Evolutionary conservation across 148 eudicot species (phyloP).

Genomic region (Hydrangea macrophylla): DNA sequence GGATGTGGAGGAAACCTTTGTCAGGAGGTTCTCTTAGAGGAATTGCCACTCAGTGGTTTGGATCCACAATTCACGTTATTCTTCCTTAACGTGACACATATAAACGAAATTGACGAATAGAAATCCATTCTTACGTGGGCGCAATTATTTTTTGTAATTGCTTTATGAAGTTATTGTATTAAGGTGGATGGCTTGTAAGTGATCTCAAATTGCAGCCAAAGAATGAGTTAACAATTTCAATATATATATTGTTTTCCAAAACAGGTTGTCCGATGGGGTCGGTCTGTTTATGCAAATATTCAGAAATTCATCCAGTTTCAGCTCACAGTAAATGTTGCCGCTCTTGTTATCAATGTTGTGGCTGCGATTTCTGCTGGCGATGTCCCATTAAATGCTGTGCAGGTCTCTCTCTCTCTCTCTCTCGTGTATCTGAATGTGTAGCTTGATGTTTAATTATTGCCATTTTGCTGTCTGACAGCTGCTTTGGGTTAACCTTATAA

Average conservation of each 20-base stretch:
- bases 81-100: not conserved
- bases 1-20: too few relatives aligned
- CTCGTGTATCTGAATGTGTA: not conserved
- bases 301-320: conserved; percentile 85
- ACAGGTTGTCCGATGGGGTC: conserved; percentile 88
- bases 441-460: not conserved
- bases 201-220: too few relatives aligned
- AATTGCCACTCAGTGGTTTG: too few relatives aligned
- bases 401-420: conserved; percentile 35
- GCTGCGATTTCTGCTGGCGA: conserved; percentile 71
- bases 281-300: conserved; percentile 79
- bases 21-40: too few relatives aligned
- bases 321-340: conserved; percentile 88
- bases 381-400: conserved; percentile 79
- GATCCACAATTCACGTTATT: not conserved
- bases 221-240: not conserved
- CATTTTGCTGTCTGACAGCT: conserved; percentile 36
- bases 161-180: too few relatives aligned
- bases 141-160: too few relatives aligned
- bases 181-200: too few relatives aligned
- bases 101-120: too few relatives aligned
- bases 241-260: not conserved
- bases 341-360: conserved; percentile 70
- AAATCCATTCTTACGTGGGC: too few relatives aligned
- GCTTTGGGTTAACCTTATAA: conserved; percentile 83